A percentile compares a stretch with the other conserved stretches of the same genome.
Conservation (phyloP, 371 early-diverging fungal species). For the Mucor circinelloides region DNA sequence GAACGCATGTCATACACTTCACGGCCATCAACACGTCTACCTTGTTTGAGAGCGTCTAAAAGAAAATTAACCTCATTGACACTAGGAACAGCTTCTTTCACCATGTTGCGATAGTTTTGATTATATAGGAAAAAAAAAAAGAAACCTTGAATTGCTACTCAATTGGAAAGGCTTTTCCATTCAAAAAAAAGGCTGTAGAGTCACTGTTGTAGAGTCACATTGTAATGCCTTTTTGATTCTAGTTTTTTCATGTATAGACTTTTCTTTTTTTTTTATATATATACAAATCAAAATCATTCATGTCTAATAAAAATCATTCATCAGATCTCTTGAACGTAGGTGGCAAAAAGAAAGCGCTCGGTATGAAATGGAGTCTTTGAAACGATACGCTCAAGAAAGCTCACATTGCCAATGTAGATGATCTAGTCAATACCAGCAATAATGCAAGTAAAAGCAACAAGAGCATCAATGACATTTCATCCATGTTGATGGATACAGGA, state of each 20-base stretch:
- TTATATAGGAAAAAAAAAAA: not conserved
- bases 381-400: not conserved
- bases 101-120: conserved; percentile 10
- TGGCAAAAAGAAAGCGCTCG: conserved; percentile 27
- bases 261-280: not conserved
- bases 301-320: conserved; percentile 18
- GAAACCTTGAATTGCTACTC: not conserved
- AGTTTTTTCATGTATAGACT: not conserved
- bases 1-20: conserved; percentile 75
- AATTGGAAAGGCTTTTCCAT: not conserved
- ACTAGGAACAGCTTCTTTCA: conserved; percentile 27
- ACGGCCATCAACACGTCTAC: conserved; percentile 71
- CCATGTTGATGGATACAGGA: conserved; percentile 18
- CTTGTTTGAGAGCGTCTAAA: conserved; percentile 24
- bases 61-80: conserved; percentile 27
- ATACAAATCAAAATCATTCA: not conserved
- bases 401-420: not conserved
- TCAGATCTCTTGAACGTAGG: conserved; percentile 32
- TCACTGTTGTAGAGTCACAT: conserved; percentile 1
- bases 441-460: not conserved
- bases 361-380: conserved; percentile 7
- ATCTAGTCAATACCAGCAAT: not conserved
- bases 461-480: conserved; percentile 13
- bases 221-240: not conserved
- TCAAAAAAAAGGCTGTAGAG: not conserved